phyloP scores from a whole-genome alignment of 176 grass and related monocot species.

The Tuctoria greenei region DNA sequence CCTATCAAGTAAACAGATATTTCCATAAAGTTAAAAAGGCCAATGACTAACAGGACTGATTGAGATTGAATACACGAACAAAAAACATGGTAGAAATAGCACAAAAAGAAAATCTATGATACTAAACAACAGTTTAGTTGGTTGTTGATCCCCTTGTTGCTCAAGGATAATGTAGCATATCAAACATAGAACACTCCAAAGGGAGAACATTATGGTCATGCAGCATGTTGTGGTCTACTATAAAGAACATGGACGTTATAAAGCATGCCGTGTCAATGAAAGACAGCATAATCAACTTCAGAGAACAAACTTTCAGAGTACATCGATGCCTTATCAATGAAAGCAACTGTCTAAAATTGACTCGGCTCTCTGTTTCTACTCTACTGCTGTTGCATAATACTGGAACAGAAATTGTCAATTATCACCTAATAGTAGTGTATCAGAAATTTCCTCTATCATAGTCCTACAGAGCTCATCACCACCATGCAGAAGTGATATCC shows the following conservation, averaged over 20 bases:
- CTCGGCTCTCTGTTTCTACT: background rate
- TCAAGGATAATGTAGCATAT: slow-evolving; percentile 9
- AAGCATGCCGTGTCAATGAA: background rate
- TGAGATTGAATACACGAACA: slow-evolving; percentile 9
- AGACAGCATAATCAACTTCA: background rate
- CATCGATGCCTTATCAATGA: background rate
- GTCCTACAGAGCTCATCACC: background rate
- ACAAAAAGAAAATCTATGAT: background rate
- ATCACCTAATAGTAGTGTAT: background rate
- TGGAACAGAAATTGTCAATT: background rate
- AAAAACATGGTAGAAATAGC: background rate
- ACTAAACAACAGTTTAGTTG: background rate
- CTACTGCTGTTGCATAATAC: background rate
- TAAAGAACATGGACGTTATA: background rate
- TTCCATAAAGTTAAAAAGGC: slow-evolving; percentile 14
- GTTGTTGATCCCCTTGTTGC: background rate
- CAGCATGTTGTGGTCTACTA: background rate
- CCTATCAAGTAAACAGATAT: slow-evolving; percentile 46
- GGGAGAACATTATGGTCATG: background rate
- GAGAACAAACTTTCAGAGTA: background rate
- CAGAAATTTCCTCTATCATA: background rate
- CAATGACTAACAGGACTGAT: background rate
- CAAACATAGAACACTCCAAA: background rate
- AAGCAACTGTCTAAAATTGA: background rate
- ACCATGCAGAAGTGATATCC: background rate